phyloP scores from a whole-genome alignment of 495 filamentous ascomycete genomes.

The Viridothelium virens region DNA sequence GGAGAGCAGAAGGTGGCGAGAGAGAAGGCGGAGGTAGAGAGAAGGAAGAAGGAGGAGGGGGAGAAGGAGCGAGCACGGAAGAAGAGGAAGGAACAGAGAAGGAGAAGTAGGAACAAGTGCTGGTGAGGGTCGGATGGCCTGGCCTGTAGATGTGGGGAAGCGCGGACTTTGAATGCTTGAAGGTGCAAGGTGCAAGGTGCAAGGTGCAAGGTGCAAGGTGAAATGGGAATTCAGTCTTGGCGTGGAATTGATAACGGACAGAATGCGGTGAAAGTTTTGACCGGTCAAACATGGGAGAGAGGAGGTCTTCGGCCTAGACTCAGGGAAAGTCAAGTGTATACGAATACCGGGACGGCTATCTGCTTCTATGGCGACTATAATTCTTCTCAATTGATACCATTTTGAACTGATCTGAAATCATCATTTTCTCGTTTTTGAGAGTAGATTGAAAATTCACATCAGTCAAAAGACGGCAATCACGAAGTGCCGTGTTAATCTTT shows the following conservation, averaged over 20 bases:
- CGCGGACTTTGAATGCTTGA: not conserved
- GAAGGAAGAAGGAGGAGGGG: slow-evolving; percentile 32
- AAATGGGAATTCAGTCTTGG: not conserved
- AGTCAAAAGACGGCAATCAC: no score
- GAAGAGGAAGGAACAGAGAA: slow-evolving; percentile 66
- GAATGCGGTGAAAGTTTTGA: not conserved
- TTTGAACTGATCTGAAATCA: not conserved
- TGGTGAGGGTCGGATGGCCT: not conserved
- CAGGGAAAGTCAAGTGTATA: not conserved
- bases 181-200: not conserved
- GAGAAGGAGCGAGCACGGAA: slow-evolving; percentile 40
- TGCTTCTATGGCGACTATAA: slow-evolving; percentile 1
- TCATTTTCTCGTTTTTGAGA: not conserved
- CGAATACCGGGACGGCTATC: not conserved
- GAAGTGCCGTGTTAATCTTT: no score
- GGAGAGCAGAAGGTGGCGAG: slow-evolving; percentile 28
- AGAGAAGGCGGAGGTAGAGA: slow-evolving; percentile 3
- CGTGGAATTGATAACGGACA: not conserved
- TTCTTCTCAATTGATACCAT: slow-evolving; percentile 10
- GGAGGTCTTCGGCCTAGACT: slow-evolving; percentile 4
- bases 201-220: not conserved
- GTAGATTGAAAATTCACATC: no score
- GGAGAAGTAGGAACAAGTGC: not conserved
- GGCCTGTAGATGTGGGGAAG: not conserved
- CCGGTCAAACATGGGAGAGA: not conserved